These are phyloP conservation scores for Calonectria honghensis DNA, from an alignment of 2,329 filamentous ascomycete genomes.

Conservation along the genomic window DNA sequence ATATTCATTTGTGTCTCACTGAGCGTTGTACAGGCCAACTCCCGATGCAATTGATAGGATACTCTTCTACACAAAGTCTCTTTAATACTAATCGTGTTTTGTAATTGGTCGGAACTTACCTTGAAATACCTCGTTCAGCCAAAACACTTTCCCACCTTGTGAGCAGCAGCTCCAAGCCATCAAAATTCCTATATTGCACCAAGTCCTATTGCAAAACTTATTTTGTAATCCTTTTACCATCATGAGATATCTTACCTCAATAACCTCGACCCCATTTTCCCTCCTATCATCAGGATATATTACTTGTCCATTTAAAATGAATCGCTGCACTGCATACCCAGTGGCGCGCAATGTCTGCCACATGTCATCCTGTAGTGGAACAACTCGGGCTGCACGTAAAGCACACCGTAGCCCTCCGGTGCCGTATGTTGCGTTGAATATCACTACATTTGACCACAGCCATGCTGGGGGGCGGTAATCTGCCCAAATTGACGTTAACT, in stretches of 20 bases:
- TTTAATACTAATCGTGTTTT: neutral
- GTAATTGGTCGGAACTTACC: neutral
- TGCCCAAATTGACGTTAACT: neutral
- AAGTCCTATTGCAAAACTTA: neutral
- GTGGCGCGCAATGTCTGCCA: neutral
- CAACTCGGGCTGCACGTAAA: neutral
- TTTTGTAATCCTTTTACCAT: too few relatives aligned
- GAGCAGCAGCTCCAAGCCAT: neutral
- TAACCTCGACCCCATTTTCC: neutral
- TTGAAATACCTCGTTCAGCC: neutral
- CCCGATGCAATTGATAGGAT: neutral
- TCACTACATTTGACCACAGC: neutral
- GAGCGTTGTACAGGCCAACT: rapidly evolving
- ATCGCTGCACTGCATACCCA: neutral
- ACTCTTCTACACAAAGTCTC: neutral
- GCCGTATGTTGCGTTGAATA: neutral
- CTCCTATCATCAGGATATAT: neutral
- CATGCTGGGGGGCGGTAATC: neutral
- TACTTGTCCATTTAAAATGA: neutral
- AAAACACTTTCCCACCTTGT: neutral
- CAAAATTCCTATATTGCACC: rapidly evolving
- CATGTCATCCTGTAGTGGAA: neutral
- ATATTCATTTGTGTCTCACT: neutral
- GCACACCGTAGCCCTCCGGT: neutral
- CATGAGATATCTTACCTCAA: neutral